These are phyloP conservation scores for Pichia gijzeniarum DNA, from an alignment of 805 yeast genomes.

Conservation along the genomic window DNA sequence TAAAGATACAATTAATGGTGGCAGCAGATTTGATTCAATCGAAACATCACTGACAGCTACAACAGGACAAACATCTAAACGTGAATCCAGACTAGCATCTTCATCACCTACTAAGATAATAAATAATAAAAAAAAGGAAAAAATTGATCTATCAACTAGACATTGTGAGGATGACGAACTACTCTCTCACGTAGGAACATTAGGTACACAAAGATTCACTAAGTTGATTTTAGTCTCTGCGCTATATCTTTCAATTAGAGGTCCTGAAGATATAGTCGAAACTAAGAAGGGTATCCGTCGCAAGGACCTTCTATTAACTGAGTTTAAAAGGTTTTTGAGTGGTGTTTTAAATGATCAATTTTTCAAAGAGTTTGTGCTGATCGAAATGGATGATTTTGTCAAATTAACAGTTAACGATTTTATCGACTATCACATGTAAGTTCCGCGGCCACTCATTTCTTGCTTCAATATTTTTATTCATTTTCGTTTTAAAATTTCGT, in stretches of 20 bases:
- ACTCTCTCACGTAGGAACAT: conserved; percentile 7
- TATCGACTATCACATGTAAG: conserved; percentile 27
- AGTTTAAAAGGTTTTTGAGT: conserved; percentile 27
- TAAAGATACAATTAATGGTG: background rate
- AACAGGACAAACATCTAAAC: too few species aligned
- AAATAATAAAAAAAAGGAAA: background rate
- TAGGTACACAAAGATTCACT: conserved; percentile 15
- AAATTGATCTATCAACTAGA: conserved; percentile 3
- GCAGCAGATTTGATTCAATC: background rate
- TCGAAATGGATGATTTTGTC: conserved; percentile 26
- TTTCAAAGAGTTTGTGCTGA: conserved; percentile 21
- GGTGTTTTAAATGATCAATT: conserved; percentile 22
- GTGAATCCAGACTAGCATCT: background rate
- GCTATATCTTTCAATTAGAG: conserved; percentile 14
- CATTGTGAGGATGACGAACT: conserved; percentile 7
- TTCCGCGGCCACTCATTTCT: background rate
- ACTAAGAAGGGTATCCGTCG: conserved; percentile 13
- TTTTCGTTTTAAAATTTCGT: background rate
- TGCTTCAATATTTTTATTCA: background rate
- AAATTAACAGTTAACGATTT: conserved; percentile 28
- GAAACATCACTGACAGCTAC: background rate
- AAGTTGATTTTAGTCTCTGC: conserved; percentile 17
- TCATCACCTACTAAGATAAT: background rate
- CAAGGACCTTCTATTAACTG: conserved; percentile 22
- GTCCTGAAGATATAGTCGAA: conserved; percentile 16